Base-by-base conservation (phyloP, 805 yeast species). In the Dipodascus albidus region DNA sequence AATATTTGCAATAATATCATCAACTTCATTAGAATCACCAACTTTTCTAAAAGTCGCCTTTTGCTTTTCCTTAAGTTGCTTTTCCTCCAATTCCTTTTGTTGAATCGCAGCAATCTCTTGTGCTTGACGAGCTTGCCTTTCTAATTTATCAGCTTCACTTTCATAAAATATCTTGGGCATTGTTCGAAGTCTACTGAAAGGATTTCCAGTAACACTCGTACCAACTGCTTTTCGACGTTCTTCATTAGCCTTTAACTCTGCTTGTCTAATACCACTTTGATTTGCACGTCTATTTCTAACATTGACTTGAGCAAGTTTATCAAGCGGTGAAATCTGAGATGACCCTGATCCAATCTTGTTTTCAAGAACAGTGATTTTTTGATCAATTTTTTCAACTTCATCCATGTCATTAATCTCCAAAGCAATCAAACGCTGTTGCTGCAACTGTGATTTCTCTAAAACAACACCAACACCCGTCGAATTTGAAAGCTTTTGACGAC, bases 141-240 rank as follows among this genome's bases (percentile, higher is more conserved):
- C 44, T 38, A 38, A 17, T 14, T 14, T 38, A 14, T 38, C 44
- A 14, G 58, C 77, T 49, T 74, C 72, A 52, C 69, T 57, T 52
- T 62, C 63, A 54, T 89, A 88, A 68, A 87, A 91, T 56, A 87
- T 80, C 62, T 87, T 80, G 0, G 97, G 87, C 57, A 82, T 85
- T 1, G 98, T 91, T 66, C 87, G 84, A 64, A 93, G 77, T 67
- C 98, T 81, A 59, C 85, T 80, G 69, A 93, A 93, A 21, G 99
- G 98, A 70, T 93, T 79, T 52, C 79, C 74, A 54, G 70, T 69
- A 47, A 60, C 72, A 53, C 74, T 58, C 59, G 65, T 60, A 69
- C 53, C 55, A 44, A 58, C 60, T 23, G 58, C 62, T 50, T 65
- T 67, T 62, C 58, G 67, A 59, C 82, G 77, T 64, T 70, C 72